Conservation (phyloP, 108 stramenopile genomes). For the Craspedostauros australis region DNA sequence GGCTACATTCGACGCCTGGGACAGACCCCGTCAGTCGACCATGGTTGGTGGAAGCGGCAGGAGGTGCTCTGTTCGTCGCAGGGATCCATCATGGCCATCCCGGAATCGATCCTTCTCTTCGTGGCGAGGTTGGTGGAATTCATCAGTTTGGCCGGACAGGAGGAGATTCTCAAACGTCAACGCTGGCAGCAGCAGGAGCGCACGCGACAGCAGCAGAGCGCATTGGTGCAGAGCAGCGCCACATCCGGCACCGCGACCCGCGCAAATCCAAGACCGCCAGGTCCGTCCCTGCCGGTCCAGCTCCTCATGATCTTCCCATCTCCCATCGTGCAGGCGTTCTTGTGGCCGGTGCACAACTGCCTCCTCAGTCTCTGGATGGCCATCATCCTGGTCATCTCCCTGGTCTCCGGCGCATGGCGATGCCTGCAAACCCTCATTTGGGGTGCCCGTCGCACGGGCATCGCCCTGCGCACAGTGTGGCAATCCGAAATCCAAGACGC, state of each 20-base stretch:
- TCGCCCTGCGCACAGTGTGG: slow-evolving; percentile 44
- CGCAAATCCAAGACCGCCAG: no score
- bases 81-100: slow-evolving; percentile 39
- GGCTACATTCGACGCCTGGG: slow-evolving; percentile 68
- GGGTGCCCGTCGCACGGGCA: slow-evolving; percentile 66
- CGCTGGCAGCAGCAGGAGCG: no score
- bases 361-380: slow-evolving; percentile 70
- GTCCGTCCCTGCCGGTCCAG: background rate
- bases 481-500: slow-evolving; percentile 42
- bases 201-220: no score
- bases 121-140: slow-evolving; percentile 52
- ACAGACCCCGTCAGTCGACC: slow-evolving; percentile 34
- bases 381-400: slow-evolving; percentile 51
- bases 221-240: no score
- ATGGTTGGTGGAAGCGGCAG: slow-evolving; percentile 82
- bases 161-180: no score
- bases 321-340: slow-evolving; percentile 51
- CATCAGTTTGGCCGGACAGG: slow-evolving; percentile 28
- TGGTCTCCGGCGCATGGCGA: slow-evolving; percentile 26
- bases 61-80: slow-evolving; percentile 62
- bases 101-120: slow-evolving; percentile 49
- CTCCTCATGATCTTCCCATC: slow-evolving; percentile 26
- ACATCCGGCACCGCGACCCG: no score
- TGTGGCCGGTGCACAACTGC: slow-evolving; percentile 82
- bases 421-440: slow-evolving; percentile 55